Evolutionary conservation across 2,329 filamentous ascomycete genomes (phyloP).

Genomic region (Ceratocystiopsis brevicomis): DNA sequence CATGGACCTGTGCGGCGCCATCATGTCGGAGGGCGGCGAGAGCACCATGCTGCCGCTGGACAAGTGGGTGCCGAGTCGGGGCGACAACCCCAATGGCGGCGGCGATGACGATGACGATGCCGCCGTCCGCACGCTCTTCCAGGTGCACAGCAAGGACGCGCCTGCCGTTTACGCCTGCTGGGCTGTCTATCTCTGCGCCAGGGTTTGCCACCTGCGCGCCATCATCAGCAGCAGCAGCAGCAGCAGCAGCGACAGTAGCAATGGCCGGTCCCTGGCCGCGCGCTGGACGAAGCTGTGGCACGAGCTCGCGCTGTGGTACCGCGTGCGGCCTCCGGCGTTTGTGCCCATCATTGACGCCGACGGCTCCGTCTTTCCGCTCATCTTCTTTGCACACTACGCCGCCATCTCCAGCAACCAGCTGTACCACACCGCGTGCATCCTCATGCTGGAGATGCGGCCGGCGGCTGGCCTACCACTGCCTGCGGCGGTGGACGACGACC

Average conservation of each 20-base stretch:
- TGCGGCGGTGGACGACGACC: no score
- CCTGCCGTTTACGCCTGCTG: conserved; percentile 40
- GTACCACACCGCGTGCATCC: conserved; percentile 34
- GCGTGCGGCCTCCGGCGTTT: conserved; percentile 26
- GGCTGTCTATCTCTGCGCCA: conserved; percentile 35
- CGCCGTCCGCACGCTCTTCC: conserved; percentile 13
- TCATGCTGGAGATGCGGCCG: conserved; percentile 28
- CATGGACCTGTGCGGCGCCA: conserved; percentile 36
- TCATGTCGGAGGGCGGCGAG: conserved; percentile 34
- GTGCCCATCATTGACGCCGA: conserved; percentile 24
- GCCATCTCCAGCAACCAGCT: conserved; percentile 38
- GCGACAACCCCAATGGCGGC: conserved; percentile 16
- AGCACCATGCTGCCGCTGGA: conserved; percentile 28
- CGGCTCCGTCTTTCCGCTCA: conserved; percentile 25
- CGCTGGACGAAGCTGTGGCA: conserved; percentile 30
- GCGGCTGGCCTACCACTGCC: conserved; percentile 2
- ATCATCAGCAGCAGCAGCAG: conserved; percentile 23
- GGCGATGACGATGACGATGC: conserved; percentile 1
- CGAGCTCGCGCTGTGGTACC: conserved; percentile 28
- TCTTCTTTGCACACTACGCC: conserved; percentile 32
- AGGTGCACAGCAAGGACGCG: conserved; percentile 9
- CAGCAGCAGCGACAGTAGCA: conserved; percentile 24
- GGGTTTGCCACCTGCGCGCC: conserved; percentile 30
- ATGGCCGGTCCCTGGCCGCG: conserved; percentile 18
- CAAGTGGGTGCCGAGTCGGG: conserved; percentile 26